phyloP scores from a whole-genome alignment of 164 flowering plant species.

The Malania oleifera region DNA sequence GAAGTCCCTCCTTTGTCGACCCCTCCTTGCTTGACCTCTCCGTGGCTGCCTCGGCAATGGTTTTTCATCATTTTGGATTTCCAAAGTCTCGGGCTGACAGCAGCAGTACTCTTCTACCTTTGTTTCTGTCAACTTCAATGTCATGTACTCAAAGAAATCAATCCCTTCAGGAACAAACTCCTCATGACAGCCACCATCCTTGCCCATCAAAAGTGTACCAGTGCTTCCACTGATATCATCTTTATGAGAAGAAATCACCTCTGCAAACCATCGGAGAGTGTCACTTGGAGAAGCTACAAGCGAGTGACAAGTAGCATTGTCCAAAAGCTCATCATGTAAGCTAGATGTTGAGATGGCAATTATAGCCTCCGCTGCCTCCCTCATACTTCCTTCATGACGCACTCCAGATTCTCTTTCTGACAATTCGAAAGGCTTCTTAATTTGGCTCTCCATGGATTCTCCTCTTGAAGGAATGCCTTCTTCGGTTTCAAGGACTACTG shows the following conservation, averaged over 20 bases:
- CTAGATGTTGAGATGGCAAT: conserved; percentile 39
- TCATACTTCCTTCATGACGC: conserved; percentile 16
- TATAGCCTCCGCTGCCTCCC: conserved; percentile 53
- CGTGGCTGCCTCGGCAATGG: neutral
- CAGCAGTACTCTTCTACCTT: conserved; percentile 15
- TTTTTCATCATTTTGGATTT: conserved; percentile 11
- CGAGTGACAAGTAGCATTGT: conserved; percentile 4
- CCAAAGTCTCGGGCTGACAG: conserved; percentile 6
- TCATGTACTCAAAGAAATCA: conserved; percentile 46
- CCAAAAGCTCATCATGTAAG: conserved; percentile 1
- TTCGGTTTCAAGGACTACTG: conserved; percentile 26
- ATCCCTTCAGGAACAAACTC: conserved; percentile 20
- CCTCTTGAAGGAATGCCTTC: conserved; percentile 5
- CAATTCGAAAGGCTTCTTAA: conserved; percentile 7
- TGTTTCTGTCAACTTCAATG: conserved; percentile 30
- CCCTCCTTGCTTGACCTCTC: no score
- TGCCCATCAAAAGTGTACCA: conserved; percentile 2
- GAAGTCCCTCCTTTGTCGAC: no score
- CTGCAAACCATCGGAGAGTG: conserved; percentile 59
- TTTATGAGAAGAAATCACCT: conserved; percentile 27
- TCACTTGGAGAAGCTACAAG: conserved; percentile 18
- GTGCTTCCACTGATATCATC: conserved; percentile 15
- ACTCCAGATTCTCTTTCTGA: conserved; percentile 8
- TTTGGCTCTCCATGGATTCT: conserved; percentile 12
- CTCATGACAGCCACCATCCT: conserved; percentile 7